Base-by-base conservation (phyloP, 352 stramenopile species). In the Globisporangium echinulatum region DNA sequence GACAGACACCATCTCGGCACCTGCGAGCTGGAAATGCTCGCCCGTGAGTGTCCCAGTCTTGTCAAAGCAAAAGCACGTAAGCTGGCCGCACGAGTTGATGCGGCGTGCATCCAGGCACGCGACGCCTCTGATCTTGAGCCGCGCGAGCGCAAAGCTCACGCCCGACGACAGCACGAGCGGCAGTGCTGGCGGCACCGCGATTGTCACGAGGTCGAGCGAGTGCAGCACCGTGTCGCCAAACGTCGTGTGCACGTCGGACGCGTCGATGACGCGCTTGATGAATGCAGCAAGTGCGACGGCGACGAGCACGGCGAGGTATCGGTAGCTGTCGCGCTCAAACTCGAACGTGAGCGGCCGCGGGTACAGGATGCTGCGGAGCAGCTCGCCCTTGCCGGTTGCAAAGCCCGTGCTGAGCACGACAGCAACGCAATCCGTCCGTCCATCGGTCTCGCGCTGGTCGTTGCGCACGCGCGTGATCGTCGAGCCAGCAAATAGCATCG, bases 21-120 rank as follows among this genome's bases (percentile, higher is more conserved):
- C 51, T 17, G 25, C 54, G 56, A 89, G 87, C 43, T 89, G 71
- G 13, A 92, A 51, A 46, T 82, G 72, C n/a, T 92, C 82, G 39
- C 69, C 82, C 6, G 82, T 88, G 5, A 92, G 66, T 11, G 82
- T 92, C 5, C 82, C 82, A 8, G 82, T 92, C 70, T 92, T 92
- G 69, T 92, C 82, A 37, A 92, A 92, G 64, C 79, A 90, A 44
- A 90, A 90, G 49, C 72, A 87, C 48, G 88, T 66, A 7, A 92
- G 62, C 49, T 92, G 79, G 2, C 82, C 82, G 4, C 73, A 72
- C 33, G 86, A 63, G 59, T 88, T 90, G 62, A 92, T 74, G 5
- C 80, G 75, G 49, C 84, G 67, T 7, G 79, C 62, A 60, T 91
- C 72, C 38, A 90, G 81, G 58, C 81, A 90, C 51, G 76, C 80